These are phyloP conservation scores for Phytophthora palmivora DNA, from an alignment of 352 stramenopile species.

Conservation along the genomic window DNA sequence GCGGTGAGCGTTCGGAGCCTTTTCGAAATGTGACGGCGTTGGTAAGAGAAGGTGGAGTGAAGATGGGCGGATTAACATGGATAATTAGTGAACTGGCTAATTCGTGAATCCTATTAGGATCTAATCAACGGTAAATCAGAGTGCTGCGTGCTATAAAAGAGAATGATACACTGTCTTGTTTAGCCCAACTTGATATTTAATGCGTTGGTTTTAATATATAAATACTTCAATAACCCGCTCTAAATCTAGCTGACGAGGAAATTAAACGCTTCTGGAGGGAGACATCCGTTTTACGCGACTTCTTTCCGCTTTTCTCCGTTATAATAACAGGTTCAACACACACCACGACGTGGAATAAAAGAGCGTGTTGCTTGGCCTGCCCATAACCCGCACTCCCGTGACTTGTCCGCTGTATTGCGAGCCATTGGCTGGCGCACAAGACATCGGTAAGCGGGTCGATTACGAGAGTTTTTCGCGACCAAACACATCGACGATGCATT, in stretches of 20 bases:
- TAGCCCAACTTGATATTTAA: no score
- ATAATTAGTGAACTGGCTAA: slow-evolving; percentile 16
- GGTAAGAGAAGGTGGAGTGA: background rate
- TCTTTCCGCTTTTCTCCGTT: slow-evolving; percentile 1
- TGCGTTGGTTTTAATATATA: no score
- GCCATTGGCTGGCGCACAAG: slow-evolving; percentile 26
- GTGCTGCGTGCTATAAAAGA: no score
- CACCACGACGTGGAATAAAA: slow-evolving; percentile 20
- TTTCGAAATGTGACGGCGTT: slow-evolving; percentile 29
- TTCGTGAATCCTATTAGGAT: background rate
- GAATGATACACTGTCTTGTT: no score
- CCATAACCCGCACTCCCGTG: slow-evolving; percentile 11
- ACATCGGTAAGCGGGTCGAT: slow-evolving; percentile 30
- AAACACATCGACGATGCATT: slow-evolving; percentile 8
- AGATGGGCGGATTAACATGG: no score
- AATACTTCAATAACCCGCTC: no score
- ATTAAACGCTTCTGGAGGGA: background rate
- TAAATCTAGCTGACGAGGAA: background rate
- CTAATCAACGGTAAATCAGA: background rate
- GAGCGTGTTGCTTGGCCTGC: slow-evolving; percentile 21
- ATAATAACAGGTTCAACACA: slow-evolving; percentile 27
- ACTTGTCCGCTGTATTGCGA: slow-evolving; percentile 13
- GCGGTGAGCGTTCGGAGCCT: slow-evolving; percentile 12
- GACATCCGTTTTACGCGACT: slow-evolving; percentile 4
- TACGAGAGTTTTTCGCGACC: slow-evolving; percentile 18